These are phyloP conservation scores for Aspergillus sp. DNA, from an alignment of 2,329 filamentous ascomycete species.

Conservation along the genomic window DNA sequence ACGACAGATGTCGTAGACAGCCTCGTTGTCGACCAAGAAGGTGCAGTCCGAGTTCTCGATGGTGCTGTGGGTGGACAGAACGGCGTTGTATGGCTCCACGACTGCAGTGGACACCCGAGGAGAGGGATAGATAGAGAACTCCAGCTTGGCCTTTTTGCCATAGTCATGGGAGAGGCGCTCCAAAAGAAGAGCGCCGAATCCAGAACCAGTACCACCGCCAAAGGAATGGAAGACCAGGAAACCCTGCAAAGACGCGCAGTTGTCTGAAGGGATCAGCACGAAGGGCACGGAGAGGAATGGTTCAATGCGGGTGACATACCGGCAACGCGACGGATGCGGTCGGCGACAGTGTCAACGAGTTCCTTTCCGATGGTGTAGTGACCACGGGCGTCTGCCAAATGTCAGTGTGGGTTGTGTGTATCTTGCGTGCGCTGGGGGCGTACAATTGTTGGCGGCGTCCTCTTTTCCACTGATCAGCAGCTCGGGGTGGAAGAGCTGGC, in stretches of 20 bases:
- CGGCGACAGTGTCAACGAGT: conserved; percentile 62
- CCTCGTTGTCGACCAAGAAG: conserved; percentile 68
- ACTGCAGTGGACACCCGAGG: conserved; percentile 65
- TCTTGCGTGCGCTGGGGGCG: conserved; percentile 11
- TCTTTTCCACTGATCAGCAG: conserved; percentile 67
- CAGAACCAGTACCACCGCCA: conserved; percentile 66
- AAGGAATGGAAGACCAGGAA: conserved; percentile 70
- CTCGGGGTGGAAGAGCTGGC: conserved; percentile 65
- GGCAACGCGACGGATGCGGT: conserved; percentile 63
- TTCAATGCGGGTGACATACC: conserved; percentile 41
- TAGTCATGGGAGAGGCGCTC: conserved; percentile 65
- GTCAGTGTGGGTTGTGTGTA: conserved; percentile 14
- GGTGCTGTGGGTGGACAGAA: conserved; percentile 56
- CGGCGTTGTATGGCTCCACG: conserved; percentile 67
- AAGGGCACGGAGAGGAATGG: conserved; percentile 13
- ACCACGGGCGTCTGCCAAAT: conserved; percentile 58
- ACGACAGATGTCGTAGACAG: conserved; percentile 67
- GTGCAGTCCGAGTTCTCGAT: conserved; percentile 69
- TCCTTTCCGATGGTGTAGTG: conserved; percentile 70
- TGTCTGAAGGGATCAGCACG: conserved; percentile 47
- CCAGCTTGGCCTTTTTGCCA: conserved; percentile 67
- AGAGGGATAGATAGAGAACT: conserved; percentile 65
- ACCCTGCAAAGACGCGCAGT: conserved; percentile 64
- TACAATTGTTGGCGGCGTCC: conserved; percentile 68
- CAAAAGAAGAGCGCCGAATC: conserved; percentile 64